Evolutionary conservation across 2,329 filamentous ascomycete species (phyloP), one percentile per base, ranked within the genome.

Genomic region (Chaetomium sp.): DNA sequence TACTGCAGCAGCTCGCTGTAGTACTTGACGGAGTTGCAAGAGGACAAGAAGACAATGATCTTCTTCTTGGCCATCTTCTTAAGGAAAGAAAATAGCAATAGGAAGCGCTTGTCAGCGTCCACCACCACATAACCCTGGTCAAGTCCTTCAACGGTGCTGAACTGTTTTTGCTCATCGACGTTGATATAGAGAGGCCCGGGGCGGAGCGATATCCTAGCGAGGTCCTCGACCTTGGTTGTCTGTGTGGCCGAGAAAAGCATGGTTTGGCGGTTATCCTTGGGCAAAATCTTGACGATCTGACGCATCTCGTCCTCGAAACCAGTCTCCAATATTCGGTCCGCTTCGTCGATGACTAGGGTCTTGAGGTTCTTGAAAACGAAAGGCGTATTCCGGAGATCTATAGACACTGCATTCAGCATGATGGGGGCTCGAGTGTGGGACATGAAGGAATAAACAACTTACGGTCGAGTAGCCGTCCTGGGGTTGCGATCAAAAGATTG

Each of bases 191-290:
- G 77, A 1, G 94, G 94, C 2, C 92, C 91, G 0, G 90, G 87
- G 38, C 91, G 84, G 48, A 99, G 79, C 4, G 94, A 99, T 68
- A 99, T 95, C 61, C 94, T 81, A 1, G 94, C 94, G 53, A 99
- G 79, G 72, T 99, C 94, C 73, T 97, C 92, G 63, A 99, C 94
- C 75, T 99, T 97, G 54, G 92, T 97, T 3, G 94, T 99, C 72
- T 97, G 94, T 4, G 94, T 99, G 11, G 94, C 94, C 11, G 91
- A 96, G 79, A 99, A 99, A n/a, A 99, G 82, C 86, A 95, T 94
- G 0, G 91, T 96, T 73, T 97, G 92, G 58, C 94, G 79, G 62
- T 91, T 84, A 56, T 95, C 86, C 63, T 87, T 87, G 47, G 91
- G 89, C 14, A 97, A 76, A 54, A 97, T 94, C 78, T 95, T 95